Evolutionary conservation across 768 basidiomycete species (phyloP).

Genomic region (Hygrocybe coccinea): DNA sequence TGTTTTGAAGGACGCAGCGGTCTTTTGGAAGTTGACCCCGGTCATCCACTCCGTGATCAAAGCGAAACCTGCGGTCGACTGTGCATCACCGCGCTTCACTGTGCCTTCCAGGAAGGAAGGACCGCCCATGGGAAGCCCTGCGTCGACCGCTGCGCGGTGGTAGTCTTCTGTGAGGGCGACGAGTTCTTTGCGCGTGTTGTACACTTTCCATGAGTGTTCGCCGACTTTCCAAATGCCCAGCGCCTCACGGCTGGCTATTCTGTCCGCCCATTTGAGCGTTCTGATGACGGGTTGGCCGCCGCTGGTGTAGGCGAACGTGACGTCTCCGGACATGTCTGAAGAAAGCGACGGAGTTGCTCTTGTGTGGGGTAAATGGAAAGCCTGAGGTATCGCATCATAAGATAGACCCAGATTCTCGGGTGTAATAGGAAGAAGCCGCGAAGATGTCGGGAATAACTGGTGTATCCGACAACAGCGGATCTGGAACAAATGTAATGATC

Average conservation of each 20-base stretch:
- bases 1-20: not conserved
- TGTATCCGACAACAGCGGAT: too few relatives aligned
- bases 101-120: not conserved
- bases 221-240: conserved; percentile 1
- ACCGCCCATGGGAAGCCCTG: conserved; percentile 4
- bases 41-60: conserved; percentile 1
- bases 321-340: not conserved
- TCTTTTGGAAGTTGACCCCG: conserved; percentile 2
- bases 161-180: not conserved
- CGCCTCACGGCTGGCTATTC: not conserved
- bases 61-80: not conserved
- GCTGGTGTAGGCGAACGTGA: not conserved
- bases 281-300: too few relatives aligned
- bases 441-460: not conserved
- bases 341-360: not conserved
- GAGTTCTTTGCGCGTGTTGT: not conserved
- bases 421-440: not conserved
- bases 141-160: not conserved
- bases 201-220: conserved; percentile 3
- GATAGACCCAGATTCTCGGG: too few relatives aligned
- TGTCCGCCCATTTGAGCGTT: not conserved
- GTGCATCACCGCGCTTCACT: not conserved
- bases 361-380: too few relatives aligned
- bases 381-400: too few relatives aligned
- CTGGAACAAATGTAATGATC: too few relatives aligned